Evolutionary conservation across 352 stramenopile species (phyloP), one percentile per base, ranked within the genome.

Genomic region (Pythium sukuiense): DNA sequence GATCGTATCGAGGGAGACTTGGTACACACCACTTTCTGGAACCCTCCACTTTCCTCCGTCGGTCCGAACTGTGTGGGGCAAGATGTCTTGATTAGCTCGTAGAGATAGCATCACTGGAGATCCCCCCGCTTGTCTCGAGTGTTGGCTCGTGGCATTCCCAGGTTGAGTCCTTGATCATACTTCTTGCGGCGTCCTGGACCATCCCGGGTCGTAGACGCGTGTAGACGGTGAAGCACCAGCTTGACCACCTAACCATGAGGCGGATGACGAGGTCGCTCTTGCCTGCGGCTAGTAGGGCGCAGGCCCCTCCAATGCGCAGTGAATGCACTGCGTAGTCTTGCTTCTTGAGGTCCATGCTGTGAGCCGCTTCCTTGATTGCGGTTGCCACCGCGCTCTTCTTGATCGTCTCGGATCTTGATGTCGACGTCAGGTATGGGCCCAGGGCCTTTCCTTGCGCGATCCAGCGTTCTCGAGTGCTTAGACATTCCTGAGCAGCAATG

Each of bases 101-200:
- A 37, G 32, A 37, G 32, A 37, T 37, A 37, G 32, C 32, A 4
- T 37, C 32, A 9, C 32, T 37, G 32, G 32, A 37, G 5, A 37
- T n/a, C 37, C 55, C 33, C 55, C 33, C 55, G n/a, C 37, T 27
- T 48, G 53, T 3, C 33, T 35, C 24, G 57, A 32, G 35, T 32
- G 26, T 55, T 43, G 63, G n/a, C 48, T 69, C 63, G 20, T 46
- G n/a, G 58, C 33, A 55, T 43, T 75, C 69, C 63, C 35, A 61
- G 8, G 55, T 66, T 2, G 63, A 71, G 39, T 49, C 63, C 55
- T 67, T 71, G 62, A 71, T 71, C 68, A 74, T 74, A 49, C 54
- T 48, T 24, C 59, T 71, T 69, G 69, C 69, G 29, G 52, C 69
- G 20, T 69, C 69, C 26, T 48, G 58, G 27, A 71, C 35, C 68